Evolutionary conservation across 1,284 basidiomycete species (phyloP).

Genomic region (Puccinia coronata): DNA sequence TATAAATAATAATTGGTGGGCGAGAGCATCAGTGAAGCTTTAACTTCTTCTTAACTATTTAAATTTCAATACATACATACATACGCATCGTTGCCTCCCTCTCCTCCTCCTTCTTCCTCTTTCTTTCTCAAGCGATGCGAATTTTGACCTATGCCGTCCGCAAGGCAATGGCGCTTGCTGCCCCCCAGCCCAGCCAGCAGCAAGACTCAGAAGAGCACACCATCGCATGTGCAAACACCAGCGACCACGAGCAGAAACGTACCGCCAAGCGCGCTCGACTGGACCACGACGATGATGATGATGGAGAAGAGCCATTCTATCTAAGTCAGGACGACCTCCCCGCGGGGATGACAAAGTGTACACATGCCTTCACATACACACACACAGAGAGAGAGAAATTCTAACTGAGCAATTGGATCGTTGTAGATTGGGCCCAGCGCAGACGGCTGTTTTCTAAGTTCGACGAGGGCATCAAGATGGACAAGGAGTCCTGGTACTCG

Average conservation of each 20-base stretch:
- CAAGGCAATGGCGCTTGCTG: conserved; percentile 27
- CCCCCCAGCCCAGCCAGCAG: not conserved
- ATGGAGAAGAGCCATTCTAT: not conserved
- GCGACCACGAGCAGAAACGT: not conserved
- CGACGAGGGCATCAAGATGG: conserved; percentile 64
- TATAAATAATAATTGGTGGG: no score
- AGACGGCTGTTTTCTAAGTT: conserved; percentile 78
- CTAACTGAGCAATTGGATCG: no score
- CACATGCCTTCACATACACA: conserved; percentile 19
- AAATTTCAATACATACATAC: no score
- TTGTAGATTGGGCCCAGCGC: conserved; percentile 78
- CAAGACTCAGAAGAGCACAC: not conserved
- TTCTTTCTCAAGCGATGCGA: not conserved
- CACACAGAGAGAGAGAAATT: no score
- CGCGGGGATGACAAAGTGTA: conserved; percentile 51
- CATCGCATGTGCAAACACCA: not conserved
- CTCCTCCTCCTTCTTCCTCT: not conserved
- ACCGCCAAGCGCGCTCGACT: not conserved
- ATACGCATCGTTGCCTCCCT: no score
- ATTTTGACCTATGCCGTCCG: conserved; percentile 42
- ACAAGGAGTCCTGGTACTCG: conserved; percentile 87
- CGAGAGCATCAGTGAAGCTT: no score
- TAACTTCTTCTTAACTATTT: no score
- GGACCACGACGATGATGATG: not conserved
- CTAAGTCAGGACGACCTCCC: not conserved